Evolutionary conservation across 1,139 yeast species (phyloP).

Genomic region (Nakaseomyces kungkrabaensis): DNA sequence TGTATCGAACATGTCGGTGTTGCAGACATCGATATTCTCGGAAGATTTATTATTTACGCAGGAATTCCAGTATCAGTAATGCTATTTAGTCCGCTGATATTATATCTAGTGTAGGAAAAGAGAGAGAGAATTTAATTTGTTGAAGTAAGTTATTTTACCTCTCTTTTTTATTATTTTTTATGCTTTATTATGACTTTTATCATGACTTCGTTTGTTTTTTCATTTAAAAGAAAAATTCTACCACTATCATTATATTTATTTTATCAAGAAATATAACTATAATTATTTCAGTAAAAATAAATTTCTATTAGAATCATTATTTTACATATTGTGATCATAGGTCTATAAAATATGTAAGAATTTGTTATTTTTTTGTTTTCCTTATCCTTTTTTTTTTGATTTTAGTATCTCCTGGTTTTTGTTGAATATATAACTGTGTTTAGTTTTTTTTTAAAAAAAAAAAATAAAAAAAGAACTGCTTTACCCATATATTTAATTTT

Average conservation of each 20-base stretch:
- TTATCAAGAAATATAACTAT: not conserved
- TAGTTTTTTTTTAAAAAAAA: not conserved
- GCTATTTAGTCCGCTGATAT: constrained; percentile 20
- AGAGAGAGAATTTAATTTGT: not conserved
- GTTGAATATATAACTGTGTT: not conserved
- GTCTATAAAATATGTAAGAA: too few species aligned
- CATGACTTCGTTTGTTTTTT: too few species aligned
- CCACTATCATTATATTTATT: not conserved
- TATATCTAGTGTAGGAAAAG: not conserved
- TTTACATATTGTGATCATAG: too few species aligned
- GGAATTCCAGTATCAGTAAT: constrained; percentile 25
- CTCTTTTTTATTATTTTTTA: too few species aligned
- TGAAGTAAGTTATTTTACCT: not conserved
- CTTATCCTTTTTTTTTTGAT: not conserved
- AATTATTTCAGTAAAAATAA: too few species aligned
- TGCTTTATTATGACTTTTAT: not conserved
- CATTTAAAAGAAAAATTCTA: not conserved
- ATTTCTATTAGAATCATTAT: too few species aligned
- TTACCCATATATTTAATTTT: not conserved
- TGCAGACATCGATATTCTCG: constrained; percentile 23
- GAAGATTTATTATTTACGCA: constrained; percentile 26
- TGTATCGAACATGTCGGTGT: constrained; percentile 21
- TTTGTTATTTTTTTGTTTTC: not conserved
- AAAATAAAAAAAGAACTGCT: too few species aligned
- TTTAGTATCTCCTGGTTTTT: not conserved